These are phyloP conservation scores for Datura wrightii DNA, from an alignment of 257 asterid genomes.

Conservation along the genomic window DNA sequence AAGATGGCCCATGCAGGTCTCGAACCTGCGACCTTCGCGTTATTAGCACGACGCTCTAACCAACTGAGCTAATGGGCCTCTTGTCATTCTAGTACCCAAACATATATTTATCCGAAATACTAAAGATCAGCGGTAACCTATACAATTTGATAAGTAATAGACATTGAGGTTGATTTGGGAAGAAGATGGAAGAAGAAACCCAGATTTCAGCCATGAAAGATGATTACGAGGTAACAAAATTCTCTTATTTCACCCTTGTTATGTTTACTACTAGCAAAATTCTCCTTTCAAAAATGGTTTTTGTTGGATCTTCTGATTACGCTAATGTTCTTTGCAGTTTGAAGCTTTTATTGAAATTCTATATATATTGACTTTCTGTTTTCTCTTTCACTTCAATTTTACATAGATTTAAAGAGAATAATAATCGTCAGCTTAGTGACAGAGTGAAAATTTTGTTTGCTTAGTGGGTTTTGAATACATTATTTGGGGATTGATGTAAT, in stretches of 20 bases:
- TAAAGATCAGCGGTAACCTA: too few relatives aligned
- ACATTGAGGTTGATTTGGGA: background rate
- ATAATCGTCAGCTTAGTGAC: too few relatives aligned
- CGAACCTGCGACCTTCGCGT: conserved; percentile 49
- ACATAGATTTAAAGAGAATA: too few relatives aligned
- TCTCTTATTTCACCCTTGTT: background rate
- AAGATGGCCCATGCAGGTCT: conserved; percentile 46
- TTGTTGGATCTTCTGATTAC: too few relatives aligned
- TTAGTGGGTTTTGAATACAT: too few relatives aligned
- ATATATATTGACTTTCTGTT: background rate
- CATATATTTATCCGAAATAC: too few relatives aligned
- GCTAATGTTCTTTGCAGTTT: background rate
- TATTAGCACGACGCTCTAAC: conserved; percentile 48
- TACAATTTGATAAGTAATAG: background rate
- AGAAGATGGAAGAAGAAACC: background rate
- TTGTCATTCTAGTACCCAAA: too few relatives aligned
- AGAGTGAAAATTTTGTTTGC: too few relatives aligned
- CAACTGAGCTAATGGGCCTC: conserved; percentile 42
- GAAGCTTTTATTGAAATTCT: background rate
- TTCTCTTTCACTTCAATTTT: too few relatives aligned
- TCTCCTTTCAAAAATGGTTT: too few relatives aligned
- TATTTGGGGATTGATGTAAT: background rate
- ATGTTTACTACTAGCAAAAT: background rate
- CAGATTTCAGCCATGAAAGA: conserved; percentile 40
- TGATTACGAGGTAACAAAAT: conserved; percentile 40